Base-by-base conservation (phyloP, 345 rosid genomes). In the Anastatica hierochuntica region DNA sequence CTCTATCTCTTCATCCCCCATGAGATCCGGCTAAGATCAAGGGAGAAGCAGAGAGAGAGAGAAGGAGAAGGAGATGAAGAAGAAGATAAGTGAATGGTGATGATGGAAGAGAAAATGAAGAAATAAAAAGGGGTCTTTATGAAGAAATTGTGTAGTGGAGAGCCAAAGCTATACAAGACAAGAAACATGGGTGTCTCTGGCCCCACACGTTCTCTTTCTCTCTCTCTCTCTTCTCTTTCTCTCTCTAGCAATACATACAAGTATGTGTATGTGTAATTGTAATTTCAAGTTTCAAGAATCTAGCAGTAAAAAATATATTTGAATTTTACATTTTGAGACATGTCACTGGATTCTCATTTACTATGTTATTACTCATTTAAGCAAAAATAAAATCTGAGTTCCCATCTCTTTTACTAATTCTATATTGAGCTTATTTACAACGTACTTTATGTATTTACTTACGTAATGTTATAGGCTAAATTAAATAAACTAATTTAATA, bases 1-100 rank as follows among this genome's bases (percentile, higher is more conserved):
- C 29, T 65, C 67, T 49, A 43, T 64, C 46, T 52, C 39, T 65
- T 67, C 46, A 48, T 49, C 84, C 82, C 89, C 89, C 82, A 68
- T 52, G 72, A 77, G 79, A 70, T 63, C 72, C 86, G 89, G 76
- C 86, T 84, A 36, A 47, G 60, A 76, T 77, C 68, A 77, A 74
- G 86, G 89, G 72, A 70, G 75, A 34, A 49, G 44, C 41, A 60
- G 64, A 47, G 60, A 50, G 62, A 35, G 3, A 4, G 15, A 40
- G 63, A 41, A 14, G 68, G 55, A 14, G 64, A 66, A 20, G 60
- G 45, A 29, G 43, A 58, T 60, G 57, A 60, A 53, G 58, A 55
- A 53, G 53, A 8, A 19, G 38, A 48, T 42, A 43, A 64, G 31
- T 64, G 7, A 56, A 58, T 66, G 60, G 66, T 66, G 66, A 33